A percentile compares a stretch with the other conserved stretches of the same genome.
phyloP scores from a whole-genome alignment of 768 basidiomycete genomes.

The Boletus insuetus region DNA sequence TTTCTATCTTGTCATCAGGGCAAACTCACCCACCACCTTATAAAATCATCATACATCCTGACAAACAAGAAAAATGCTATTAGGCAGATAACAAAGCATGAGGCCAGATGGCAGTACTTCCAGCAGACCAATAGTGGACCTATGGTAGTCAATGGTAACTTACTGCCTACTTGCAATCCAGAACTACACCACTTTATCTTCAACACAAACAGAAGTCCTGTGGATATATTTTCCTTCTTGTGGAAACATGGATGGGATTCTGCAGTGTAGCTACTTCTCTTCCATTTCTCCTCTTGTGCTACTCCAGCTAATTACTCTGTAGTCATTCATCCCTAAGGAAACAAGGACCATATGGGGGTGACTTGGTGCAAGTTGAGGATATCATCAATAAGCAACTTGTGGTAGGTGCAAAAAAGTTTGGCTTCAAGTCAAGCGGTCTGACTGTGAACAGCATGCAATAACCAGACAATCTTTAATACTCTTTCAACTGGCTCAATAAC shows the following conservation, averaged over 20 bases:
- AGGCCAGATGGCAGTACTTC: slow-evolving; percentile 14
- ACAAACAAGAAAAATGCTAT: slow-evolving; percentile 36
- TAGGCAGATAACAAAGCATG: slow-evolving; percentile 29
- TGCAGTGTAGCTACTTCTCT: slow-evolving; percentile 5
- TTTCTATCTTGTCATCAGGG: slow-evolving; percentile 25
- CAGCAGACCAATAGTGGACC: too few relatives aligned
- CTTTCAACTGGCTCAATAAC: too few relatives aligned
- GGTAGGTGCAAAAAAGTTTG: too few relatives aligned
- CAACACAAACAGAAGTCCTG: not conserved
- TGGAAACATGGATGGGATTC: slow-evolving; percentile 1
- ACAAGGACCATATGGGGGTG: too few relatives aligned
- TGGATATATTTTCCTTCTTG: slow-evolving; percentile 1
- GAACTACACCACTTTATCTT: slow-evolving; percentile 9
- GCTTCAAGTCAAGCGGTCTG: too few relatives aligned
- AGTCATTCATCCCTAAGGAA: slow-evolving; percentile 10
- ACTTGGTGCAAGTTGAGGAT: too few relatives aligned
- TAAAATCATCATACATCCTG: slow-evolving; percentile 37
- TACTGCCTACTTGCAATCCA: not conserved
- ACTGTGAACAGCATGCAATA: too few relatives aligned
- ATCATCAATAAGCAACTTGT: too few relatives aligned
- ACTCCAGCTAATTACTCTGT: not conserved
- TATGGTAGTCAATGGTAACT: not conserved
- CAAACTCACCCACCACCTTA: slow-evolving; percentile 34
- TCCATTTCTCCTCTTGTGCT: not conserved
- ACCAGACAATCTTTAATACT: too few relatives aligned